Evolutionary conservation across 345 rosid genomes (phyloP), one percentile per base, ranked within the genome.

Genomic region (Euphorbia peplus): DNA sequence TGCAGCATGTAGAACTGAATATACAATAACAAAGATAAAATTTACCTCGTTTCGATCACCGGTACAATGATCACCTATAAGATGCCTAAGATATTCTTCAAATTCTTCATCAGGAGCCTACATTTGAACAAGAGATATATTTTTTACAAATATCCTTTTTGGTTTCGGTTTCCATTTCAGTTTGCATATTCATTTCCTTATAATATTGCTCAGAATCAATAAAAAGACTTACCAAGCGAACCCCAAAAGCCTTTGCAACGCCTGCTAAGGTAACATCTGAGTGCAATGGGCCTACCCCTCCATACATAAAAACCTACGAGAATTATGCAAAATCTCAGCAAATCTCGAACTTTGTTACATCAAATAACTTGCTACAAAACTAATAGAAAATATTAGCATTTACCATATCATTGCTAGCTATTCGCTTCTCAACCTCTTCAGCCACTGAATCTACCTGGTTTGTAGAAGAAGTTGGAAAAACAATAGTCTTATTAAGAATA

Each of bases 91-190:
- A 67, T 87, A 83, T 76, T 95, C 97, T 82, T 95, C 99, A 83
- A 90, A 95, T 75, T 95, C 98, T 87, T 95, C 97, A 80, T 95
- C 98, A 53, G 98, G 99, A 72, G 98, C 99, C 99, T 95, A 64
- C 75, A 71, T 69, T n/a, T 48, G 65, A 70, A 63, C 51, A 63
- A 57, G 64, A 39, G 69, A 61, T 41, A 37, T 21, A 54, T 9
- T 42, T 46, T 47, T 32, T 32, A 32, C 37, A 32, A 32, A 32
- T 32, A 6, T 6, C n/a, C n/a, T n/a, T n/a, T n/a, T n/a, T 2
- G 37, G 3, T 32, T 32, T 32, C 37, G 4, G 37, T 3, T 32
- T 32, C 37, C 37, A 6, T 32, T 32, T 32, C 37, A 32, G 37
- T 32, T 32, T 6, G 4, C 37, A 6, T 2, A 32, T 32, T 6